Evolutionary conservation across 306 rosid species (phyloP).

Genomic region (Prunus mume): DNA sequence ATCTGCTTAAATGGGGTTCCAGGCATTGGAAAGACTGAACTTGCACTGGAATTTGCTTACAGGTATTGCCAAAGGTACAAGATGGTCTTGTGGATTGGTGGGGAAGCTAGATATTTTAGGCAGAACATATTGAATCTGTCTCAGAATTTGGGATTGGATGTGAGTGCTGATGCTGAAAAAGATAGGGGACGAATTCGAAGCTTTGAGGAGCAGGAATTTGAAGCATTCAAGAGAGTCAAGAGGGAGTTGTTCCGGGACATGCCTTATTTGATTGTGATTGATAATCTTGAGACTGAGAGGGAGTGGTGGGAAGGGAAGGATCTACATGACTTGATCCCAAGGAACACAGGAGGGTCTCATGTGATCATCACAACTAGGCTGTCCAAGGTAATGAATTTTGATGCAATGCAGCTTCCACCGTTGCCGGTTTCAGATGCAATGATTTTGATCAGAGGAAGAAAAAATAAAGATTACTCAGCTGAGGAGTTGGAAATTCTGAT

Average conservation of each 20-base stretch:
- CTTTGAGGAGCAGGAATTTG: constrained; percentile 90
- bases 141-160: constrained; percentile 62
- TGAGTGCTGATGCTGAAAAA: constrained; percentile 71
- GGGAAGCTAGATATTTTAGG: constrained; percentile 75
- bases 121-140: constrained; percentile 74
- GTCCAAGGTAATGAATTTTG: constrained; percentile 65
- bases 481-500: constrained; percentile 55
- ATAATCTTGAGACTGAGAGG: constrained; percentile 77
- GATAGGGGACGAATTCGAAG: constrained; percentile 71
- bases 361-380: constrained; percentile 66
- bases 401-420: constrained; percentile 58
- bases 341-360: constrained; percentile 75
- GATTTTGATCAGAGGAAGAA: constrained; percentile 70
- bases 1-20: constrained; percentile 75
- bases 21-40: constrained; percentile 84
- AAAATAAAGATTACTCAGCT: constrained; percentile 55
- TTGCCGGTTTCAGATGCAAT: constrained; percentile 64
- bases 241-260: constrained; percentile 75
- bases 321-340: constrained; percentile 70
- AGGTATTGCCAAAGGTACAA: constrained; percentile 69
- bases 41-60: constrained; percentile 73
- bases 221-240: constrained; percentile 83
- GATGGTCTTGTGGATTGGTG: constrained; percentile 90
- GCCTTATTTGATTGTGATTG: constrained; percentile 77
- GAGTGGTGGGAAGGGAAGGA: constrained; percentile 92